Base-by-base conservation (phyloP, 139 green algal species). In the Pleodorina starrii region DNA sequence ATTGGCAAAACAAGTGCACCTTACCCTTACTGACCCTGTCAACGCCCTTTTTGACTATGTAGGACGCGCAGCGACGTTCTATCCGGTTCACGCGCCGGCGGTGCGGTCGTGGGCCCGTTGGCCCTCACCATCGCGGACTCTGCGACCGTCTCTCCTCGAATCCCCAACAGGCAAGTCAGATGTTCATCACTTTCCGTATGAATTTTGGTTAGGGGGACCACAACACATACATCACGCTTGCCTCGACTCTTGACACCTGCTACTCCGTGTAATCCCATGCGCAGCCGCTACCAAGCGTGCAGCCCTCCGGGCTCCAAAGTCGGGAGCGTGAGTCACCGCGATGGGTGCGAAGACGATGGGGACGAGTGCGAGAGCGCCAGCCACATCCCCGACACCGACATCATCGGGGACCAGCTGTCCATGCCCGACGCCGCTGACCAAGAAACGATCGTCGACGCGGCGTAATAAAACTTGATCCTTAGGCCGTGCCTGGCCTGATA, bases 351-450 rank as follows among this genome's bases (percentile, higher is more conserved):
- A 7, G 84, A 82, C 0, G 84, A 81, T 36, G 36, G 50, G 32
- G 69, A 72, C 32, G 69, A 82, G 50, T 63, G 14, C 25, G 79
- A 40, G 25, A 88, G 44, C 48, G 44, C 48, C 6, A 43, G 82
- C 17, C 44, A 27, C n/a, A 12, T 66, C 43, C 69, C 25, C 4
- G 84, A 89, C 84, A 16, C 59, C 1, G 27, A 44, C 27, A 83
- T 48, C 69, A 68, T 54, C 1, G 84, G 84, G 4, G 84, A 89
- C 71, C 84, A 89, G 69, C 46, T 89, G 35, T 69, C 84, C 32
- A 74, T 89, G 0, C 84, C 69, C 1, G 82, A 46, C 0, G 7
- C 40, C 7, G 82, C 43, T 25, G 77, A 83, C 16, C 54, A 40
- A 16, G n/a, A 10, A n/a, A 66, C 29, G 54, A 66, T 66, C 29